Evolutionary conservation across 495 filamentous ascomycete species (phyloP).

Genomic region (Cairneyella variabilis): DNA sequence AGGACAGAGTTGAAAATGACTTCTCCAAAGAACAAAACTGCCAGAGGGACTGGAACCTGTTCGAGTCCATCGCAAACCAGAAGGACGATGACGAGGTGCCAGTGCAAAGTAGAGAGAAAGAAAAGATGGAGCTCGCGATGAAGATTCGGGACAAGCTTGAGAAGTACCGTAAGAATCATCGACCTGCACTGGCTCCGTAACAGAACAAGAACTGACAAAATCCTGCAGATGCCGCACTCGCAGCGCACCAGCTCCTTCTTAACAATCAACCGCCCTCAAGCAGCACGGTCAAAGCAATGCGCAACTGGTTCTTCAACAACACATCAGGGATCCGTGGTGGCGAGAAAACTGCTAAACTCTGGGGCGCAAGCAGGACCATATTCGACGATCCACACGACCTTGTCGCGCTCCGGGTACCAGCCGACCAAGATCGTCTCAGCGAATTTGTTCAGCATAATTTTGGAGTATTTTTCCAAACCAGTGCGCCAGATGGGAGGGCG

Average conservation of each 20-base stretch:
- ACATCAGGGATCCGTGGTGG: background rate
- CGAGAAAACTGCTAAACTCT: constrained; percentile 5
- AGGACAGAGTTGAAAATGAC: background rate
- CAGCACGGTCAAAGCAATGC: constrained; percentile 5
- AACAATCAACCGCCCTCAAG: background rate
- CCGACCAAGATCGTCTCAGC: constrained; percentile 11
- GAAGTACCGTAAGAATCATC: constrained; percentile 7
- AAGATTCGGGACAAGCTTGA: constrained; percentile 8
- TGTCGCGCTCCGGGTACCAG: constrained; percentile 7
- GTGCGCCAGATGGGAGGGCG: constrained; percentile 1
- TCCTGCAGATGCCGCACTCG: constrained; percentile 2
- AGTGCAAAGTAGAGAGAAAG: background rate
- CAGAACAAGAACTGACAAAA: no score
- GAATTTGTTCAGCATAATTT: constrained; percentile 15
- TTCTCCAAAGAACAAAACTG: background rate
- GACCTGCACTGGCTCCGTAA: no score
- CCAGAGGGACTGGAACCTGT: constrained; percentile 4
- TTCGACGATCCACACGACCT: constrained; percentile 12
- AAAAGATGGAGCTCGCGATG: constrained; percentile 3
- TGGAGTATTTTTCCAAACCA: constrained; percentile 9
- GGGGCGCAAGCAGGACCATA: constrained; percentile 7
- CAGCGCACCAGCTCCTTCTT: constrained; percentile 1
- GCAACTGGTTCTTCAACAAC: constrained; percentile 14
- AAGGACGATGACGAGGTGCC: background rate
- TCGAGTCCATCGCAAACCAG: background rate